These are phyloP conservation scores for Phytopythium ostracodes DNA, from an alignment of 352 stramenopile species.

Conservation along the genomic window DNA sequence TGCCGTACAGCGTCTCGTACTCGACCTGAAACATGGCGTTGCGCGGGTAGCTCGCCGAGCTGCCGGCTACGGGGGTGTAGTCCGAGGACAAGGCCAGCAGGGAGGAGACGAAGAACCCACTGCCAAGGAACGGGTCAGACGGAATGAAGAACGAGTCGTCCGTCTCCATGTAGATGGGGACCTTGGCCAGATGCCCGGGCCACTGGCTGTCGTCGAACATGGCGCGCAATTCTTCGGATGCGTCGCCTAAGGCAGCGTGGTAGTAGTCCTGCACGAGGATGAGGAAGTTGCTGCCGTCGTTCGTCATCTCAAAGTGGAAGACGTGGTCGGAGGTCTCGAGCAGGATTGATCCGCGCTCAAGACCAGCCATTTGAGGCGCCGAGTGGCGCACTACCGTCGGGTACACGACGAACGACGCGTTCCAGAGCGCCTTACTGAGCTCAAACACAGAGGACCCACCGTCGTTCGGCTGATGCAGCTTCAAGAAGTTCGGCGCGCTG, in stretches of 20 bases:
- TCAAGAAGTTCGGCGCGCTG: slow-evolving; percentile 3
- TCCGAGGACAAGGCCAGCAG: slow-evolving; percentile 24
- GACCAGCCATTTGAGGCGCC: slow-evolving; percentile 27
- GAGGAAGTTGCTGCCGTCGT: slow-evolving; percentile 27
- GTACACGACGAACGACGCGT: slow-evolving; percentile 67
- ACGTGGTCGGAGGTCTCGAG: slow-evolving; percentile 55
- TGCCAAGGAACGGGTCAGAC: slow-evolving; percentile 47
- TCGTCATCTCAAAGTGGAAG: slow-evolving; percentile 61
- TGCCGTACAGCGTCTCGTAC: slow-evolving; percentile 56
- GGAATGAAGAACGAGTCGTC: slow-evolving; percentile 48
- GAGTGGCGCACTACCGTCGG: slow-evolving; percentile 59
- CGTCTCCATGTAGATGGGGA: slow-evolving; percentile 62
- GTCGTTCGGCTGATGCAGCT: background rate
- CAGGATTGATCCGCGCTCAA: slow-evolving; percentile 51
- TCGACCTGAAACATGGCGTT: slow-evolving; percentile 75
- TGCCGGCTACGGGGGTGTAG: slow-evolving; percentile 21
- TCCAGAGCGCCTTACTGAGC: slow-evolving; percentile 53
- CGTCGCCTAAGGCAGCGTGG: slow-evolving; percentile 31
- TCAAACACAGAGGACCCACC: slow-evolving; percentile 36
- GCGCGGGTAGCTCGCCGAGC: slow-evolving; percentile 41
- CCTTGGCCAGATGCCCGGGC: slow-evolving; percentile 47
- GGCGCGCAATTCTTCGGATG: slow-evolving; percentile 40
- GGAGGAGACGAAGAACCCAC: slow-evolving; percentile 74
- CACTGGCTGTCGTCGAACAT: slow-evolving; percentile 64
- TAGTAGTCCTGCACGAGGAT: slow-evolving; percentile 60